A percentile compares a stretch with the other conserved stretches of the same genome.
Evolutionary conservation across 179 eudicot species (phyloP).

Genomic region (Beta macrorhiza): DNA sequence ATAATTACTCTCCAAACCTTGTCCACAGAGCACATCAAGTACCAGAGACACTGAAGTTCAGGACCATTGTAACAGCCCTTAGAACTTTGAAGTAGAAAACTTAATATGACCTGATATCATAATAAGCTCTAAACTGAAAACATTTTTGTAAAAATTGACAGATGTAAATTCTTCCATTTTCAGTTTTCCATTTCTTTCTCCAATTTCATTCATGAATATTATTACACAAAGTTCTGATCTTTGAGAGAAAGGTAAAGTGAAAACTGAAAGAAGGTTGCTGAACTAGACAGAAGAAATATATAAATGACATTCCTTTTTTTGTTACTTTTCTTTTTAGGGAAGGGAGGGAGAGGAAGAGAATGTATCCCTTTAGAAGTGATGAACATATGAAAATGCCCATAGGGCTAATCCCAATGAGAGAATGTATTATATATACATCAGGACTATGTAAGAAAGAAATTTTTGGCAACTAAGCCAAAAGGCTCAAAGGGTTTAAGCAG

Average conservation of each 20-base stretch:
- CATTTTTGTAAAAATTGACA: neutral
- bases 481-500: conserved; percentile 45
- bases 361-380: conserved; percentile 19
- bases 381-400: neutral
- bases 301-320: conserved; percentile 11
- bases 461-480: conserved; percentile 15
- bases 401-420: neutral
- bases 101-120: neutral
- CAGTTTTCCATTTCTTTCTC: neutral
- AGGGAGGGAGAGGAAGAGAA: neutral
- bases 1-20: no score
- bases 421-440: conserved; percentile 32
- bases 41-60: no score
- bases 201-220: neutral
- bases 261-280: neutral
- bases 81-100: neutral
- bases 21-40: no score
- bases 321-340: neutral
- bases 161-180: neutral
- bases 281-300: conserved; percentile 15
- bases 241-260: no score
- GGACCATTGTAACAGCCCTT: no score
- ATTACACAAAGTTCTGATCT: neutral
- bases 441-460: conserved; percentile 17
- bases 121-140: neutral